Percentiles rank a stretch among this genome's conserved stretches.
Evolutionary conservation across 202 grass and related monocot genomes (phyloP).

Genomic region (Schoenoplectus tabernaemontani): DNA sequence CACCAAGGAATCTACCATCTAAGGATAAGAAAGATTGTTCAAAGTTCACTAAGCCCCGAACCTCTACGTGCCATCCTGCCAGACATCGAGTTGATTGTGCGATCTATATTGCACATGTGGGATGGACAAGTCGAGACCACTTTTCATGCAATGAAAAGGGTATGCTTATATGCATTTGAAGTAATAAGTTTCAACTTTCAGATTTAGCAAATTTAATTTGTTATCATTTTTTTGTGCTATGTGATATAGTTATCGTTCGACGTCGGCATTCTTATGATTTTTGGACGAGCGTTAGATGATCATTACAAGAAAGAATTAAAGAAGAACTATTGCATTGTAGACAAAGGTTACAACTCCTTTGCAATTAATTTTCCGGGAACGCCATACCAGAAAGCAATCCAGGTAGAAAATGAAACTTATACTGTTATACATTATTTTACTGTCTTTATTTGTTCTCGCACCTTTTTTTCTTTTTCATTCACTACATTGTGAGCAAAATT

Average conservation of each 20-base stretch:
- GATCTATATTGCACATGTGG: constrained; percentile 34
- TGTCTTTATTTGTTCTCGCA: not conserved
- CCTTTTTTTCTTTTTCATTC: not conserved
- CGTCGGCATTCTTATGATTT: constrained; percentile 56
- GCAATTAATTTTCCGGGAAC: constrained; percentile 49
- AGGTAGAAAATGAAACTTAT: constrained; percentile 31
- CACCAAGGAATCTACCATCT: constrained; percentile 76
- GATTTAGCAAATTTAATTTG: not conserved
- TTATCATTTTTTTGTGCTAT: not conserved
- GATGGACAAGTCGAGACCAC: constrained; percentile 33
- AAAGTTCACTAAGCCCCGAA: constrained; percentile 39
- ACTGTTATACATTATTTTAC: not conserved
- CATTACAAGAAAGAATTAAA: constrained; percentile 39
- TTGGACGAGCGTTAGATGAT: constrained; percentile 40
- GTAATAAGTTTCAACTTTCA: not conserved
- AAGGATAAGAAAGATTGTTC: constrained; percentile 47
- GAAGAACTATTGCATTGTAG: constrained; percentile 52
- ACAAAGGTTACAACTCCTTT: constrained; percentile 85
- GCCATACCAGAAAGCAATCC: constrained; percentile 54
- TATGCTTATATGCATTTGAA: not conserved
- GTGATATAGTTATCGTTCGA: constrained; percentile 57
- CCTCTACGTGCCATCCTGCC: constrained; percentile 53
- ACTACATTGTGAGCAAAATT: not conserved
- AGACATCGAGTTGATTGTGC: constrained; percentile 42
- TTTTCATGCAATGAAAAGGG: constrained; percentile 75